A percentile compares a stretch with the other conserved stretches of the same genome.
Evolutionary conservation across 768 basidiomycete genomes (phyloP).

Genomic region (Leccinum pellstonianum): DNA sequence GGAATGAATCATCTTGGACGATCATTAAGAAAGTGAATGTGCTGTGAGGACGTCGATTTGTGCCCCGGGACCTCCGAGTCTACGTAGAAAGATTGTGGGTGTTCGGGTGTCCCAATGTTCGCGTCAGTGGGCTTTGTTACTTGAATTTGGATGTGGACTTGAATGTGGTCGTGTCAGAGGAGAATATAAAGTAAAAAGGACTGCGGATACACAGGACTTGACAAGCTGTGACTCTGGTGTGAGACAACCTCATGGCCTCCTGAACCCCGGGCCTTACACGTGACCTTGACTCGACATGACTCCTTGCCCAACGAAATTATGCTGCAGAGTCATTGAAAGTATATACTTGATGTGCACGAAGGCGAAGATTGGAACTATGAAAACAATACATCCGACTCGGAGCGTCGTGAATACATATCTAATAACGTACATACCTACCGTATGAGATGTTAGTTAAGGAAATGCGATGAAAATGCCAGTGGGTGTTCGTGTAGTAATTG

Average conservation of each 20-base stretch:
- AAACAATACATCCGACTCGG: not conserved
- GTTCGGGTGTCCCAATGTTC: not conserved
- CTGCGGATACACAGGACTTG: constrained; percentile 2
- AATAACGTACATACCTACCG: not conserved
- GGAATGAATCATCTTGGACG: constrained; percentile 31
- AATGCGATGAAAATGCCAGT: not conserved
- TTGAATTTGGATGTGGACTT: not conserved
- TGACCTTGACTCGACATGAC: constrained; percentile 7
- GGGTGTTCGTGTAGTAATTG: not conserved
- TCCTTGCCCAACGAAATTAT: not conserved
- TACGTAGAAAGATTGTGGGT: not conserved
- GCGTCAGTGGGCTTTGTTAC: not conserved
- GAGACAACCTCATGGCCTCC: constrained; percentile 5
- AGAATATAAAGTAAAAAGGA: constrained; percentile 3
- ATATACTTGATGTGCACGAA: not conserved
- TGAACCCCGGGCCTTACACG: constrained; percentile 4
- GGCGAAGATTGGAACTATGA: not conserved
- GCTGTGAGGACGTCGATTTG: not conserved
- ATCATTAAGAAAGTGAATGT: constrained; percentile 19
- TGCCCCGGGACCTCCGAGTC: not conserved
- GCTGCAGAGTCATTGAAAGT: not conserved
- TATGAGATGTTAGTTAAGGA: not conserved
- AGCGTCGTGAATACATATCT: not conserved
- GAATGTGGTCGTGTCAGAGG: not conserved
- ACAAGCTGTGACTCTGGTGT: constrained; percentile 7